Evolutionary conservation across 1,284 basidiomycete genomes (phyloP).

Genomic region (Cutaneotrichosporon dermatis): DNA sequence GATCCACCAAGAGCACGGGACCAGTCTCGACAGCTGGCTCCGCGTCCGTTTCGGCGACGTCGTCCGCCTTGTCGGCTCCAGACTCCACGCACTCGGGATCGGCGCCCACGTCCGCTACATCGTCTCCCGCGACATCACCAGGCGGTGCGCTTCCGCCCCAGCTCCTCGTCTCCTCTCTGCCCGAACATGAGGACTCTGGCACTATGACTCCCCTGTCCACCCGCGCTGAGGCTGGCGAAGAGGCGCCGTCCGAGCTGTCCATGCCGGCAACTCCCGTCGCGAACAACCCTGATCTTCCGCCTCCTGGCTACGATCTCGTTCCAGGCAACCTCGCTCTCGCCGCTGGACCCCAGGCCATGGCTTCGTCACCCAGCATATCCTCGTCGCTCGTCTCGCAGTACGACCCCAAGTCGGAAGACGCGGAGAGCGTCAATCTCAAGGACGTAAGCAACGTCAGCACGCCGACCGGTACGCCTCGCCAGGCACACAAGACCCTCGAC

Average conservation of each 20-base stretch:
- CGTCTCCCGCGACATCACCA: slow-evolving; percentile 28
- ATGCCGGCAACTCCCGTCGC: slow-evolving; percentile 39
- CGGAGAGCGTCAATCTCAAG: slow-evolving; percentile 33
- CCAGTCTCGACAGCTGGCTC: slow-evolving; percentile 11
- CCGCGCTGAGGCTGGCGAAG: slow-evolving; percentile 41
- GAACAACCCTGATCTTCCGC: slow-evolving; percentile 25
- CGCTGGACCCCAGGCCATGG: slow-evolving; percentile 8
- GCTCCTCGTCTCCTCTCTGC: slow-evolving; percentile 32
- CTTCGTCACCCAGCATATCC: slow-evolving; percentile 22
- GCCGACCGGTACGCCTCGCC: slow-evolving; percentile 41
- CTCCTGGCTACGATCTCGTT: slow-evolving; percentile 32
- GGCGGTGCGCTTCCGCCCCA: slow-evolving; percentile 24
- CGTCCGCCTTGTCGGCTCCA: slow-evolving; percentile 19
- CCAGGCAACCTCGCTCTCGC: slow-evolving; percentile 37
- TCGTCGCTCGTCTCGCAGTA: slow-evolving; percentile 35
- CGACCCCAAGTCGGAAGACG: slow-evolving; percentile 26
- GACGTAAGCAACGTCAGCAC: slow-evolving; percentile 44
- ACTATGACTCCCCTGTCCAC: slow-evolving; percentile 44
- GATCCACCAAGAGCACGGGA: slow-evolving; percentile 33
- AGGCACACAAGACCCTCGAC: slow-evolving; percentile 31
- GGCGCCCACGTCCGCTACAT: slow-evolving; percentile 30
- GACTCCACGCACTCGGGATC: slow-evolving; percentile 20
- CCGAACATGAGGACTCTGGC: slow-evolving; percentile 23
- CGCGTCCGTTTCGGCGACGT: slow-evolving; percentile 4
- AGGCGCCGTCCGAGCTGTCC: slow-evolving; percentile 26